Percentiles rank a stretch among this genome's conserved stretches.
These are phyloP conservation scores for Lipomyces mesembrius DNA, from an alignment of 805 yeast species.

Conservation along the genomic window DNA sequence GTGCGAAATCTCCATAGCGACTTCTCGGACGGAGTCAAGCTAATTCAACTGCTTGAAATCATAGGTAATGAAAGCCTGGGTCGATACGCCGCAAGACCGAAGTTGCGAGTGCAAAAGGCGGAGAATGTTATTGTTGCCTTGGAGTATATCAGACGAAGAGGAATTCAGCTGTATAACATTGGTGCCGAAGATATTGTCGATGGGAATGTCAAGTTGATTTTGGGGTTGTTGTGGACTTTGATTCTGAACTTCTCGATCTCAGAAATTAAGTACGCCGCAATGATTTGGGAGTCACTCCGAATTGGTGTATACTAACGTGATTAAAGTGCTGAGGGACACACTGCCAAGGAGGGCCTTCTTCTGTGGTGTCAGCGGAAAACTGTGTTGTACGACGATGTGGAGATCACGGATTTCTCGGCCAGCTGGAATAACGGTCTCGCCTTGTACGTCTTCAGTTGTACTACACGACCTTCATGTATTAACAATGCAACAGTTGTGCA, in stretches of 20 bases:
- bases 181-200: slow-evolving; percentile 87
- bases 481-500: slow-evolving; percentile 45
- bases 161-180: slow-evolving; percentile 47
- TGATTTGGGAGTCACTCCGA: no score
- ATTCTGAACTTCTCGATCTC: slow-evolving; percentile 49
- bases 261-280: slow-evolving; percentile 42
- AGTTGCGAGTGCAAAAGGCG: slow-evolving; percentile 47
- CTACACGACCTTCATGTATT: background rate
- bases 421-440: slow-evolving; percentile 62
- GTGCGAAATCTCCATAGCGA: slow-evolving; percentile 42
- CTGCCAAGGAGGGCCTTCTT: slow-evolving; percentile 52
- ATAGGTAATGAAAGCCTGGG: slow-evolving; percentile 48
- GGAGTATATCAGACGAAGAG: slow-evolving; percentile 46
- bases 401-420: slow-evolving; percentile 55
- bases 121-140: slow-evolving; percentile 49
- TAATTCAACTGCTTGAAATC: slow-evolving; percentile 48
- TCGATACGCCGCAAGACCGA: slow-evolving; percentile 43
- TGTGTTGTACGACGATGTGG: slow-evolving; percentile 47
- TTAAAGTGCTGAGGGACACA: slow-evolving; percentile 46
- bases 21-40: slow-evolving; percentile 46
- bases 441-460: slow-evolving; percentile 39
- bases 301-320: background rate
- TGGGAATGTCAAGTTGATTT: slow-evolving; percentile 88
- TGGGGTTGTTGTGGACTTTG: slow-evolving; percentile 82
- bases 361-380: slow-evolving; percentile 61